Evolutionary conservation across 192 early-diverging fungal genomes (phyloP).

Genomic region (Coemansia sp.): DNA sequence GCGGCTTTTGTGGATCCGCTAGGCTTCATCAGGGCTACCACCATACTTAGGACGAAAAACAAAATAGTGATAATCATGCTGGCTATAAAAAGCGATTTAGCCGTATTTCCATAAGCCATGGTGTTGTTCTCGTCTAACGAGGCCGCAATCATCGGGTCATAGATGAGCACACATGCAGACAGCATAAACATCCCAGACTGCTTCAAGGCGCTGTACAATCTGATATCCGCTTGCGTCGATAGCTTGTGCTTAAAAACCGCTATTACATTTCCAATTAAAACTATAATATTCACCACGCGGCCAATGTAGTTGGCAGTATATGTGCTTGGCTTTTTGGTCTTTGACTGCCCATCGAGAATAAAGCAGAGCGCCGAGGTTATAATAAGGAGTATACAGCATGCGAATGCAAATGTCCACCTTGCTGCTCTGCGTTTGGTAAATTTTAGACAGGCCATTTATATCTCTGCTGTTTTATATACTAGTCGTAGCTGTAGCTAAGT

Average conservation of each 20-base stretch:
- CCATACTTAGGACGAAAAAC: not conserved
- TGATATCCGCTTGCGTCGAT: not conserved
- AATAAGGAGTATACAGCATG: not conserved
- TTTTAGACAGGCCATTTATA: not conserved
- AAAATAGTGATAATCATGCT: not conserved
- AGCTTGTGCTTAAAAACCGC: not conserved
- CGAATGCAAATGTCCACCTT: too few species aligned
- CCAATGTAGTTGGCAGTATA: constrained; percentile 1
- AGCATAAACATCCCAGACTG: constrained; percentile 2
- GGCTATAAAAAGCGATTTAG: not conserved
- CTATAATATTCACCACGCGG: not conserved
- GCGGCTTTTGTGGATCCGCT: not conserved
- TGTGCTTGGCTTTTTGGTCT: not conserved
- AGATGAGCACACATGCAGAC: not conserved
- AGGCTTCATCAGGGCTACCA: not conserved
- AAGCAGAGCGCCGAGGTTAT: constrained; percentile 1
- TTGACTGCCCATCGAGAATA: constrained; percentile 5
- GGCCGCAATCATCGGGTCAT: not conserved
- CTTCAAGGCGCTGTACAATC: not conserved
- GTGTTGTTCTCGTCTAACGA: not conserved
- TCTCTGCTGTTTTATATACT: too few species aligned
- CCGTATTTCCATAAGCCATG: not conserved
- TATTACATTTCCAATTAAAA: not conserved
- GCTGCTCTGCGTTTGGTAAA: not conserved
- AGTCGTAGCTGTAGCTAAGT: too few species aligned